phyloP scores from a whole-genome alignment of 306 rosid species.

The Delonix regia region DNA sequence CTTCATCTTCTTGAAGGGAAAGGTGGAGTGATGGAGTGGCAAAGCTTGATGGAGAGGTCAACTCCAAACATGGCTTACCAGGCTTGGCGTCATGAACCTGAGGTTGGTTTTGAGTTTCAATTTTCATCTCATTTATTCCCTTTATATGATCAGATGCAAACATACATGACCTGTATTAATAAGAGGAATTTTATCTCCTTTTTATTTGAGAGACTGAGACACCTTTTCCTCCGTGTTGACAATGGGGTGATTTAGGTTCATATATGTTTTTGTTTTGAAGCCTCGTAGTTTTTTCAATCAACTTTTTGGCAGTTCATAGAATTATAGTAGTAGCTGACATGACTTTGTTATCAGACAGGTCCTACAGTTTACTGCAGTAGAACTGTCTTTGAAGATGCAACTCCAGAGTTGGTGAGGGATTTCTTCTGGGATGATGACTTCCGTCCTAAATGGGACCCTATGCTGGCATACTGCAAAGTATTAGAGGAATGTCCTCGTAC shows the following conservation, averaged over 20 bases:
- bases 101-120: constrained; percentile 56
- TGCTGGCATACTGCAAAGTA: constrained; percentile 74
- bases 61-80: constrained; percentile 79
- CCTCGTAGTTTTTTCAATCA: no score
- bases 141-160: constrained; percentile 31
- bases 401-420: constrained; percentile 94
- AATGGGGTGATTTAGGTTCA: constrained; percentile 16
- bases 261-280: not conserved
- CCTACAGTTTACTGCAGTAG: constrained; percentile 85
- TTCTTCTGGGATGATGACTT: constrained; percentile 99
- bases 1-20: constrained; percentile 75
- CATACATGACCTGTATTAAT: not conserved
- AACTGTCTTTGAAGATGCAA: constrained; percentile 94
- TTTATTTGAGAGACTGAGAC: constrained; percentile 20
- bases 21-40: constrained; percentile 86
- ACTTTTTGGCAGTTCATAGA: constrained; percentile 24
- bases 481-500: constrained; percentile 84
- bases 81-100: constrained; percentile 98
- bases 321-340: constrained; percentile 40
- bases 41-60: constrained; percentile 80
- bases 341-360: constrained; percentile 68
- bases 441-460: constrained; percentile 95
- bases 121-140: constrained; percentile 17
- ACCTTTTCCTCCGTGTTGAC: constrained; percentile 14
- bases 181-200: constrained; percentile 27